Evolutionary conservation across 169 alveolate genomes (phyloP).

Genomic region (Cryptosporidium meleagridis): DNA sequence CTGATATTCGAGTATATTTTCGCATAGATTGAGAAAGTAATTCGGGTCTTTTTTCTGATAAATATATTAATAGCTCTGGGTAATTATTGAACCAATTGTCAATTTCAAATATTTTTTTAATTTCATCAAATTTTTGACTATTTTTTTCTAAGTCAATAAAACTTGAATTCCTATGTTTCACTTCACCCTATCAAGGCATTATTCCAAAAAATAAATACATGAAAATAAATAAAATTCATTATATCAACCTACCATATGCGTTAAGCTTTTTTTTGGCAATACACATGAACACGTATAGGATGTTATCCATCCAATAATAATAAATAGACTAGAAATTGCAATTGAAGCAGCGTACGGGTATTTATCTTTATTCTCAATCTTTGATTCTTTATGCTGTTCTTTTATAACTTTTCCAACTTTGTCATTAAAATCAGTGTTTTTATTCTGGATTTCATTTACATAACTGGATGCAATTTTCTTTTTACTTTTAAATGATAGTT

Average conservation of each 20-base stretch:
- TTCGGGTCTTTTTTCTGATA: constrained; percentile 36
- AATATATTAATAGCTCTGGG: constrained; percentile 5
- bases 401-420: not conserved
- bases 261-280: constrained; percentile 2
- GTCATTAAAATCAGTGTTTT: not conserved
- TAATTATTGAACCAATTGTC: constrained; percentile 49
- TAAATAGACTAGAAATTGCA: constrained; percentile 46
- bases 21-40: constrained; percentile 62
- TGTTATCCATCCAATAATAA: constrained; percentile 46
- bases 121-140: not conserved
- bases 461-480: not conserved
- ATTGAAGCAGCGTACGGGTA: constrained; percentile 73
- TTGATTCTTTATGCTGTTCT: not conserved
- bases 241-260: constrained; percentile 53
- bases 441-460: not conserved
- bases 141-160: constrained; percentile 1
- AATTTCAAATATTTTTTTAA: constrained; percentile 15
- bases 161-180: not conserved
- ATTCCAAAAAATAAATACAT: not conserved
- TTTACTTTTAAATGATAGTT: constrained; percentile 7
- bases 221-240: not conserved
- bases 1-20: constrained; percentile 1
- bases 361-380: constrained; percentile 35
- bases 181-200: not conserved
- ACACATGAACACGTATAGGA: constrained; percentile 59